phyloP scores from a whole-genome alignment of 2,329 filamentous ascomycete genomes.

The Calonectria ilicicola region DNA sequence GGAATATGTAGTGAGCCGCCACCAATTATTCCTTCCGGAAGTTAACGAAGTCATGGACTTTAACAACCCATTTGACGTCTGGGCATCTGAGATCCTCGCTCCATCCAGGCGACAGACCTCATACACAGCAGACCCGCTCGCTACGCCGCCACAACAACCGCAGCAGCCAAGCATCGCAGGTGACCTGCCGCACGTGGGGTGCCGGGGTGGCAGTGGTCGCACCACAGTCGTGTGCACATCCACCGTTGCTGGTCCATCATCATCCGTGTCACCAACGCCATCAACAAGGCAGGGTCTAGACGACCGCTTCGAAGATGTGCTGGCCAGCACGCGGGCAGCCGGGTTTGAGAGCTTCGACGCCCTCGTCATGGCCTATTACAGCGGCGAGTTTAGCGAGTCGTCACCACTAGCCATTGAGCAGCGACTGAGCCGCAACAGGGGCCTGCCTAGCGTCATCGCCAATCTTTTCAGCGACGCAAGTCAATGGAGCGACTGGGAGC shows the following conservation, averaged over 20 bases:
- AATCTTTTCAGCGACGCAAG: constrained; percentile 12
- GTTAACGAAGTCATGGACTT: constrained; percentile 10
- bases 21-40: constrained; percentile 9
- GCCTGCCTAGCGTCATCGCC: constrained; percentile 11
- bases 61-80: constrained; percentile 9
- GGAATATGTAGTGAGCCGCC: not conserved
- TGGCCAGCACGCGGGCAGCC: constrained; percentile 3
- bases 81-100: constrained; percentile 9
- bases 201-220: not conserved
- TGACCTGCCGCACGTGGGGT: not conserved
- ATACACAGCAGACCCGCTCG: not conserved
- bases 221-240: not conserved
- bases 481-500: constrained; percentile 18
- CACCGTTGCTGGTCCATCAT: not conserved
- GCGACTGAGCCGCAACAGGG: constrained; percentile 17
- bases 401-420: constrained; percentile 13
- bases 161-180: not conserved
- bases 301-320: constrained; percentile 9
- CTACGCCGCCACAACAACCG: not conserved
- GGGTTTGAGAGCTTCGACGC: constrained; percentile 20
- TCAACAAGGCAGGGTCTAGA: not conserved
- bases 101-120: constrained; percentile 1
- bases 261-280: not conserved
- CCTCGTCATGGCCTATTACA: constrained; percentile 18
- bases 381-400: constrained; percentile 11